A percentile compares a stretch with the other conserved stretches of the same genome.
Conservation (phyloP, 768 basidiomycete genomes). For the Lactarius akahatsu region DNA sequence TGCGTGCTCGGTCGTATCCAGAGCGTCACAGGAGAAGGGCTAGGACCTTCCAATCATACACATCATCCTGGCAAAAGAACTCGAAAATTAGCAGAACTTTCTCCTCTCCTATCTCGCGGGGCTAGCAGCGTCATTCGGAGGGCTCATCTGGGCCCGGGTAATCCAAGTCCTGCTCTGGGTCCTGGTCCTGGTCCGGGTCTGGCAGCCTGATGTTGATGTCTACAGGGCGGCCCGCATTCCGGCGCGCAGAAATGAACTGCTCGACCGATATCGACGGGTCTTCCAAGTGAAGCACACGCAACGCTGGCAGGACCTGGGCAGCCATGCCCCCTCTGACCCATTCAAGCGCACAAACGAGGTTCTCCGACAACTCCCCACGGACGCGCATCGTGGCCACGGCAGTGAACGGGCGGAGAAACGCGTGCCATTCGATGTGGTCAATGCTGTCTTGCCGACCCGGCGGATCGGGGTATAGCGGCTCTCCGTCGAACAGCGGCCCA, state of each 20-base stretch:
- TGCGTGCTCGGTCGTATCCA: background rate
- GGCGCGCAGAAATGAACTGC: background rate
- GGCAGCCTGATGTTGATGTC: background rate
- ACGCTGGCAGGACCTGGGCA: background rate
- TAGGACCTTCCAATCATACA: too few relatives aligned
- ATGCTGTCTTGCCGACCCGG: background rate
- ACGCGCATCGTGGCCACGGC: background rate
- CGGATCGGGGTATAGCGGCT: background rate
- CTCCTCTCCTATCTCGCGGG: background rate
- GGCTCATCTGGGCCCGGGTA: background rate
- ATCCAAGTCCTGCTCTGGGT: too few relatives aligned
- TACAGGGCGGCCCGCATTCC: background rate
- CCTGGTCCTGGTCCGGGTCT: too few relatives aligned
- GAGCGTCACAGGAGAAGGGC: too few relatives aligned
- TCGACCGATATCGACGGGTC: background rate
- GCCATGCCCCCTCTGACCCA: background rate
- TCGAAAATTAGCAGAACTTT: too few relatives aligned
- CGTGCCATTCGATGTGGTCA: background rate
- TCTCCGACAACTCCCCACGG: background rate
- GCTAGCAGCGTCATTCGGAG: background rate
- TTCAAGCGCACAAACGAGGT: background rate
- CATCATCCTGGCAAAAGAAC: background rate
- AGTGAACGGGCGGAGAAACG: background rate
- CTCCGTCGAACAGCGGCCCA: background rate
- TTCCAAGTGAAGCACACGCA: background rate